A percentile compares a stretch with the other conserved stretches of the same genome.
Evolutionary conservation across 306 rosid species (phyloP).

Genomic region (Nissolia schottii): DNA sequence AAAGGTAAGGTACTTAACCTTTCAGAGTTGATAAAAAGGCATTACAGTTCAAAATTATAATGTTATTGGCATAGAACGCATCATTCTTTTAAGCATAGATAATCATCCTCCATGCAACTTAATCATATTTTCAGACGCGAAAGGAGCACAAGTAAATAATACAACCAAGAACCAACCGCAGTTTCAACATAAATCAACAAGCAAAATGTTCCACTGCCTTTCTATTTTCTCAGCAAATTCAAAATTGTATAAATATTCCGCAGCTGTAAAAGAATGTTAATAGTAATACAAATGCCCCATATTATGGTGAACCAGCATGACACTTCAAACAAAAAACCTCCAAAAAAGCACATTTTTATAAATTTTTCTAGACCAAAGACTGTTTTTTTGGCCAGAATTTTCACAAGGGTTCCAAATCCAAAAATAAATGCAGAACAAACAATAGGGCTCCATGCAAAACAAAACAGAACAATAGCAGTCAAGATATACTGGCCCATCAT

Average conservation of each 20-base stretch:
- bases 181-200: background rate
- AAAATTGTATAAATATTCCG: background rate
- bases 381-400: background rate
- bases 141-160: background rate
- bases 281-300: background rate
- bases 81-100: background rate
- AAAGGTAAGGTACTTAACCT: background rate
- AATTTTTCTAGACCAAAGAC: background rate
- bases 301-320: background rate
- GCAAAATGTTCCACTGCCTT: background rate
- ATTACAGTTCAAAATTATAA: background rate
- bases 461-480: background rate
- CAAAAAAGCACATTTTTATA: background rate
- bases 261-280: no score
- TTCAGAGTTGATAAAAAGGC: background rate
- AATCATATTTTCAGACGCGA: background rate
- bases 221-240: background rate
- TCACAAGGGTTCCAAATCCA: constrained; percentile 8
- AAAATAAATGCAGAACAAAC: background rate
- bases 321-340: background rate
- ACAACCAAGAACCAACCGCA: background rate
- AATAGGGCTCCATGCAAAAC: background rate
- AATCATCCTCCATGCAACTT: background rate
- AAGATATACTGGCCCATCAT: background rate
- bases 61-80: background rate